A percentile compares a stretch with the other conserved stretches of the same genome.
These are phyloP conservation scores for Fragaria nilgerrensis DNA, from an alignment of 306 rosid species.

Conservation along the genomic window DNA sequence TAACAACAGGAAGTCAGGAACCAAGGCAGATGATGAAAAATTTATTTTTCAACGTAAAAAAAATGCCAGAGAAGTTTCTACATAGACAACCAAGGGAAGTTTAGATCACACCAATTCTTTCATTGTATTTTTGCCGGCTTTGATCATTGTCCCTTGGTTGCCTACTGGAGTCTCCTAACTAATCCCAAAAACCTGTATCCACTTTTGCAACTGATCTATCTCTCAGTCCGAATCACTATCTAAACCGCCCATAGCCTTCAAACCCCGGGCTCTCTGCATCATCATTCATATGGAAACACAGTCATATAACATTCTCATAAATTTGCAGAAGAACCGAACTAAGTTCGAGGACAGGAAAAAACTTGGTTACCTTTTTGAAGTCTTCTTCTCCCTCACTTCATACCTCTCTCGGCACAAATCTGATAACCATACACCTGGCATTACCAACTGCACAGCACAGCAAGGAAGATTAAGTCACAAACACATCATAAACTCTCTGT, in stretches of 20 bases:
- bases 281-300: neutral
- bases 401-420: constrained; percentile 62
- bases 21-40: neutral
- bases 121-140: neutral
- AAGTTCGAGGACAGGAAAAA: neutral
- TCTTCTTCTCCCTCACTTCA: constrained; percentile 63
- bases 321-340: neutral
- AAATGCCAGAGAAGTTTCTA: constrained; percentile 2
- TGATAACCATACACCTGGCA: constrained; percentile 61
- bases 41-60: constrained; percentile 3
- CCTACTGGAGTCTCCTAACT: constrained; percentile 1
- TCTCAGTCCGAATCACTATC: constrained; percentile 55
- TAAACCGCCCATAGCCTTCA: constrained; percentile 62
- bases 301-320: neutral
- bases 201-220: neutral
- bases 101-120: neutral
- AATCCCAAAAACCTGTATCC: neutral
- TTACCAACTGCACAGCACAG: constrained; percentile 43
- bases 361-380: constrained; percentile 39
- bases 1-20: neutral
- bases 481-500: neutral
- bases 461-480: neutral
- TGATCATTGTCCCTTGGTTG: constrained; percentile 18
- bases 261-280: constrained; percentile 60
- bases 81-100: constrained; percentile 1